Percentiles rank a stretch among this genome's conserved stretches.
Conservation (phyloP, 176 grass and related monocot genomes). For the Poa annua region DNA sequence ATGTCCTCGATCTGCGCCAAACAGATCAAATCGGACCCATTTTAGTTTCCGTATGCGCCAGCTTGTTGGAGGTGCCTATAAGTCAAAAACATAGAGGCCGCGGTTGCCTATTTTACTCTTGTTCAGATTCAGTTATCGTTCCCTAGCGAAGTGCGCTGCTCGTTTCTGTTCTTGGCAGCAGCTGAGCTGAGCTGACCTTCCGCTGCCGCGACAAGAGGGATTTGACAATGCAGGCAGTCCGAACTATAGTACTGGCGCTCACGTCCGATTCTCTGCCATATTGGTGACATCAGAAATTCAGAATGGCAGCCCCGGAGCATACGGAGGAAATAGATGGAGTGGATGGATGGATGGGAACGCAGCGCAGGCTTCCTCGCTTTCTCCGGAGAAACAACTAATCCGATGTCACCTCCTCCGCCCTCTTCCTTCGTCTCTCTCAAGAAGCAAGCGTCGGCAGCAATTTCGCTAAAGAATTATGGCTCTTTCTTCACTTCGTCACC, state of each 20-base stretch:
- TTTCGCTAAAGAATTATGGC: too few species aligned
- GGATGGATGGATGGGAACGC: not conserved
- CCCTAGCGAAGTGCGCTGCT: too few species aligned
- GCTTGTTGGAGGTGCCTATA: too few species aligned
- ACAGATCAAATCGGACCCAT: too few species aligned
- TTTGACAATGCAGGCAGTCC: not conserved
- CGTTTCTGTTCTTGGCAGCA: too few species aligned
- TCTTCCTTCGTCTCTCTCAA: not conserved
- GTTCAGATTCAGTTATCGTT: too few species aligned
- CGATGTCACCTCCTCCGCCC: not conserved
- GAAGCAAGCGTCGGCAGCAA: too few species aligned
- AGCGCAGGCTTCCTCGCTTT: conserved; percentile 5
- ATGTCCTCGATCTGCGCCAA: too few species aligned
- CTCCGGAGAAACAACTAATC: conserved; percentile 2
- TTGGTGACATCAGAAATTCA: not conserved
- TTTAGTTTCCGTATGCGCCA: too few species aligned
- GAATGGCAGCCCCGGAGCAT: not conserved
- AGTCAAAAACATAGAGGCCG: too few species aligned
- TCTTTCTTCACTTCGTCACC: not conserved
- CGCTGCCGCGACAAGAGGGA: not conserved
- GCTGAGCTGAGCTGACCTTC: not conserved
- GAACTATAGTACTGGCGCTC: too few species aligned
- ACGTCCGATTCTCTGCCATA: not conserved
- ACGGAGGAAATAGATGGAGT: conserved; percentile 9
- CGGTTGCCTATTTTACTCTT: too few species aligned